phyloP scores from a whole-genome alignment of 768 basidiomycete species.

The Mycena filopes region DNA sequence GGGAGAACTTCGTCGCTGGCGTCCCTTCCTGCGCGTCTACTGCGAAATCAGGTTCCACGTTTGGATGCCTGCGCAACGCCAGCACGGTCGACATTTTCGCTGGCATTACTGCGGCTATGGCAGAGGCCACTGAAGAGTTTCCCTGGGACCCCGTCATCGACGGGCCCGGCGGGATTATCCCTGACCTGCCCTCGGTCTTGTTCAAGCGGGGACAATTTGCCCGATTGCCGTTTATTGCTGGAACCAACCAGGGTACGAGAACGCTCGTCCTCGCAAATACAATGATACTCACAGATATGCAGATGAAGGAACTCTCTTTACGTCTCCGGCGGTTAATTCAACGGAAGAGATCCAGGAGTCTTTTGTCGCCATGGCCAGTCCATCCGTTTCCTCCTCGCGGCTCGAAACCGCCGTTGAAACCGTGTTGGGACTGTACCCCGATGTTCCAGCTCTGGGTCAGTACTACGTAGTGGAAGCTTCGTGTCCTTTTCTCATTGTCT shows the following conservation, averaged over 20 bases:
- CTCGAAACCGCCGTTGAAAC: conserved; percentile 34
- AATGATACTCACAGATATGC: no score
- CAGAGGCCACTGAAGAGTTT: conserved; percentile 33
- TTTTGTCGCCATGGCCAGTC: conserved; percentile 40
- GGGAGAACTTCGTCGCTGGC: conserved; percentile 43
- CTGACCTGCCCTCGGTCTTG: conserved; percentile 49
- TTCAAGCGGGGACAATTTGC: conserved; percentile 47
- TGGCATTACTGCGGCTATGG: conserved; percentile 38
- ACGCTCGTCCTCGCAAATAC: no score
- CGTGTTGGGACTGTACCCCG: conserved; percentile 52
- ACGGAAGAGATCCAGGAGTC: conserved; percentile 31
- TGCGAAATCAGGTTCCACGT: conserved; percentile 44
- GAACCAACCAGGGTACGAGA: conserved; percentile 47
- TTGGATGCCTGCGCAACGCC: conserved; percentile 42
- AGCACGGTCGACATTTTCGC: conserved; percentile 41
- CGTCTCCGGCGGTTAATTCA: conserved; percentile 35
- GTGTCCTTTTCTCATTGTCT: not conserved
- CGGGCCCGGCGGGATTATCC: conserved; percentile 49
- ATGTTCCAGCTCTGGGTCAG: conserved; percentile 45
- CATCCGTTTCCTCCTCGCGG: conserved; percentile 29
- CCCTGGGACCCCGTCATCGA: conserved; percentile 53
- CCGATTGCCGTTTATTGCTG: conserved; percentile 56
- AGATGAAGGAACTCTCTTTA: conserved; percentile 40
- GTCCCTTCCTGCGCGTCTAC: conserved; percentile 38
- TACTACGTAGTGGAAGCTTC: not conserved